phyloP scores from a whole-genome alignment of 768 basidiomycete species.

The Coprinopsis sp. region DNA sequence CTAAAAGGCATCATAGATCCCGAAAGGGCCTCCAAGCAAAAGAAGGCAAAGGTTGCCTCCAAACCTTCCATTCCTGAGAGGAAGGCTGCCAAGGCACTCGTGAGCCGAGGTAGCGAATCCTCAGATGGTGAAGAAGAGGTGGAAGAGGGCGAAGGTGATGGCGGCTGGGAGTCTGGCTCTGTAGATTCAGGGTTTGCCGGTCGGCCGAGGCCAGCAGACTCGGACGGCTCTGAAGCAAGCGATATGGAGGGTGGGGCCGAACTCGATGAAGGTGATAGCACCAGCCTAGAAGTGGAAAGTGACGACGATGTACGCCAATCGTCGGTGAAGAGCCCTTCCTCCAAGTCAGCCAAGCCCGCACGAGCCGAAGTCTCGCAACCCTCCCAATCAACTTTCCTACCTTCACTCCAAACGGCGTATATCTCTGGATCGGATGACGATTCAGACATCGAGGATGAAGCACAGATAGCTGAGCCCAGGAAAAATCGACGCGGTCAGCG shows the following conservation, averaged over 20 bases:
- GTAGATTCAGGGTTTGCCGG: slow-evolving; percentile 28
- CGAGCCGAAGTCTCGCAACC: slow-evolving; percentile 13
- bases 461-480: slow-evolving; percentile 50
- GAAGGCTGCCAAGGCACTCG: slow-evolving; percentile 2
- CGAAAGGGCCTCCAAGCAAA: slow-evolving; percentile 20
- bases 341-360: slow-evolving; percentile 15
- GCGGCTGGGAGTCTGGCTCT: slow-evolving; percentile 54
- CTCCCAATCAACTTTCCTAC: slow-evolving; percentile 57
- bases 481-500: slow-evolving; percentile 92
- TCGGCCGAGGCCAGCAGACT: slow-evolving; percentile 22
- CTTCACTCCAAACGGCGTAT: slow-evolving; percentile 85
- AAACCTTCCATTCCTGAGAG: neutral
- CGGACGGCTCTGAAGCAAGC: slow-evolving; percentile 5
- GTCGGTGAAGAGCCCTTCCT: neutral
- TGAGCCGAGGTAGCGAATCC: slow-evolving; percentile 21
- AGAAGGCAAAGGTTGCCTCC: slow-evolving; percentile 15
- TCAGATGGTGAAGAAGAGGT: slow-evolving; percentile 33
- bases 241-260: slow-evolving; percentile 21
- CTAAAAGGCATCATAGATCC: slow-evolving; percentile 39
- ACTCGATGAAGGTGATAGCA: slow-evolving; percentile 16
- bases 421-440: slow-evolving; percentile 69
- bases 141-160: slow-evolving; percentile 20
- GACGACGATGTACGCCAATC: slow-evolving; percentile 14
- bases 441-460: slow-evolving; percentile 74
- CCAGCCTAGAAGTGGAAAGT: slow-evolving; percentile 24